These are phyloP conservation scores for Pleurotus djamor DNA, from an alignment of 768 basidiomycete species.

Conservation along the genomic window DNA sequence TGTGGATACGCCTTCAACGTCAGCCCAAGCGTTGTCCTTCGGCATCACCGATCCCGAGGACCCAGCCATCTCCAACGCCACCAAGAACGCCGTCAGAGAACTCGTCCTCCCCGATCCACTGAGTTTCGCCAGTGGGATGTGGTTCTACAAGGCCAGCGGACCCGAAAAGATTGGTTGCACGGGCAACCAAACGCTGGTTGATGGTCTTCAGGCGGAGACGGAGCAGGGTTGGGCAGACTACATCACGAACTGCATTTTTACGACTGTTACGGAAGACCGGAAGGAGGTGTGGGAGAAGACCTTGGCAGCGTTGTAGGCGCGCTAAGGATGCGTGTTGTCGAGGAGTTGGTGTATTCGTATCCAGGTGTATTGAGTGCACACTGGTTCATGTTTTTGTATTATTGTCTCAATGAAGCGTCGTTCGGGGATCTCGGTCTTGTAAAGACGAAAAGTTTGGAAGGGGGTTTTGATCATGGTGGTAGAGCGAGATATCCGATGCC, in stretches of 20 bases:
- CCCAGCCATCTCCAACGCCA: constrained; percentile 8
- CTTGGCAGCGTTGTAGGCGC: constrained; percentile 8
- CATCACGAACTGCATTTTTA: constrained; percentile 17
- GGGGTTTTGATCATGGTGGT: too few relatives aligned
- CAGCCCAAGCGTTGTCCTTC: constrained; percentile 13
- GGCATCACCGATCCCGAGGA: constrained; percentile 3
- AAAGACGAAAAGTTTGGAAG: too few relatives aligned
- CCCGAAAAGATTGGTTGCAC: constrained; percentile 13
- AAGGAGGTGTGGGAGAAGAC: constrained; percentile 14
- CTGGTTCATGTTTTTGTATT: neutral
- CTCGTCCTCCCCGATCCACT: constrained; percentile 17
- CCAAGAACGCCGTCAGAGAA: constrained; percentile 15
- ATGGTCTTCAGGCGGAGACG: constrained; percentile 14
- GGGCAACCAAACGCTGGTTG: constrained; percentile 13
- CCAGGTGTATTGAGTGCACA: too few relatives aligned
- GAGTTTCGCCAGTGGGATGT: constrained; percentile 20
- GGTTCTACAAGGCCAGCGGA: constrained; percentile 19
- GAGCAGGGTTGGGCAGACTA: constrained; percentile 16
- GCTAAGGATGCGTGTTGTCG: neutral
- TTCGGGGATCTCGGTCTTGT: too few relatives aligned
- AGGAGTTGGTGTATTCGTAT: too few relatives aligned
- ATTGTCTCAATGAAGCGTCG: neutral
- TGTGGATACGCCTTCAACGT: constrained; percentile 14
- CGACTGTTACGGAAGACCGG: constrained; percentile 15
- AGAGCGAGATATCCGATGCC: too few relatives aligned